These are phyloP conservation scores for Syzygium syzygioides DNA, from an alignment of 441 rosid genomes.

Conservation along the genomic window DNA sequence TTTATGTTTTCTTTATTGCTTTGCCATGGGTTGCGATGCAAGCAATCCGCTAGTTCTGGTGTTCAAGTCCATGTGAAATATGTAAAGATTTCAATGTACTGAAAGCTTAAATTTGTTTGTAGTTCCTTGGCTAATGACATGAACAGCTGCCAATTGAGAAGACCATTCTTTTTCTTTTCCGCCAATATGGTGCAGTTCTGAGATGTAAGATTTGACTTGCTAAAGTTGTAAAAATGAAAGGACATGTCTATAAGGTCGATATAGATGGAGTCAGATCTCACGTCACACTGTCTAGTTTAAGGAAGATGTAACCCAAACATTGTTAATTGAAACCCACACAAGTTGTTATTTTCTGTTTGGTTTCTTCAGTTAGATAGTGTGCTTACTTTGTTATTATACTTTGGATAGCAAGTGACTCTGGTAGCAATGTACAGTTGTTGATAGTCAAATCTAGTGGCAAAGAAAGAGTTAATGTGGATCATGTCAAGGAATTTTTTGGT, in stretches of 20 bases:
- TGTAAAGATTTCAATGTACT: neutral
- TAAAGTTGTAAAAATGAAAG: neutral
- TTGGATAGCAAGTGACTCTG: neutral
- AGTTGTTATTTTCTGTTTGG: neutral
- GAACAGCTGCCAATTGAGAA: neutral
- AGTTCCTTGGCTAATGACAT: neutral
- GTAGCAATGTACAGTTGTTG: neutral
- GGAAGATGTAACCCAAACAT: neutral
- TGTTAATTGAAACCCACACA: neutral
- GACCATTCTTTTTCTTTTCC: neutral
- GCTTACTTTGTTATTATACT: neutral
- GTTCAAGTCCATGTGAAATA: neutral
- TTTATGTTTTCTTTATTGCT: neutral
- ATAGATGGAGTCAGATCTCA: neutral
- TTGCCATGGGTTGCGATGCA: neutral
- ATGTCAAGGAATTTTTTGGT: neutral
- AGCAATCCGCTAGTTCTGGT: neutral
- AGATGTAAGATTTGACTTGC: neutral
- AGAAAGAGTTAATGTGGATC: neutral
- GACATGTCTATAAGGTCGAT: neutral
- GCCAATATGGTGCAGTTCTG: neutral
- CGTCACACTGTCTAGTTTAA: neutral
- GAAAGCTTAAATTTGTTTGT: neutral
- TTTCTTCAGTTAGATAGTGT: neutral
- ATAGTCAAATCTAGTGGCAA: neutral